Evolutionary conservation across 257 asterid genomes (phyloP).

Genomic region (Ligustrum vulgare): DNA sequence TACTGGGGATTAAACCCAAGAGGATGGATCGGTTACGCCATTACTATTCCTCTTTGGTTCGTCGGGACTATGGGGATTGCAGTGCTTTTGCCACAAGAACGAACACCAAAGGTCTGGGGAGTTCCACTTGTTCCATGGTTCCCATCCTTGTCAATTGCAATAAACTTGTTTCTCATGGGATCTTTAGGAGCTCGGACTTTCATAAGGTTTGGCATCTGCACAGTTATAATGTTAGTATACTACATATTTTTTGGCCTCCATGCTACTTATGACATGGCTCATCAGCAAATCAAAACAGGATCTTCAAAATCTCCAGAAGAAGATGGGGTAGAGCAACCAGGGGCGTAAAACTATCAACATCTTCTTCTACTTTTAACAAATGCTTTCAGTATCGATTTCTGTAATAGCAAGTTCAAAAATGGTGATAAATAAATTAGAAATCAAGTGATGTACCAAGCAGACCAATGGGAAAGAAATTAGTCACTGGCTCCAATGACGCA

Average conservation of each 20-base stretch:
- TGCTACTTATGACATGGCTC: slow-evolving; percentile 61
- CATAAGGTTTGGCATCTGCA: slow-evolving; percentile 46
- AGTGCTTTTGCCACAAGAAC: slow-evolving; percentile 46
- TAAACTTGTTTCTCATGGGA: slow-evolving; percentile 65
- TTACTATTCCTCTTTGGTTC: slow-evolving; percentile 54
- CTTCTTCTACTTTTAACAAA: not conserved
- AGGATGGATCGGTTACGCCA: slow-evolving; percentile 52
- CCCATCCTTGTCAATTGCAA: slow-evolving; percentile 58
- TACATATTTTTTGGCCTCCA: slow-evolving; percentile 53
- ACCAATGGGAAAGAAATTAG: not conserved
- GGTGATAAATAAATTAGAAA: not conserved
- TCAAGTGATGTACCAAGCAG: not conserved
- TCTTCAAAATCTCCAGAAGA: slow-evolving; percentile 20
- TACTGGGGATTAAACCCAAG: slow-evolving; percentile 50
- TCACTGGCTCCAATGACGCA: too few species aligned
- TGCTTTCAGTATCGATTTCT: not conserved
- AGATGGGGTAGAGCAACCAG: slow-evolving; percentile 15
- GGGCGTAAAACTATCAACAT: slow-evolving; percentile 3
- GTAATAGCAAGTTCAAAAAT: not conserved
- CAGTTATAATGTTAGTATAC: slow-evolving; percentile 45
- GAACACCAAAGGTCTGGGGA: slow-evolving; percentile 54
- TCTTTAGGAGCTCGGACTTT: slow-evolving; percentile 53
- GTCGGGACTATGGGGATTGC: slow-evolving; percentile 43
- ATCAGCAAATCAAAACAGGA: slow-evolving; percentile 34
- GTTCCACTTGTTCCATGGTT: slow-evolving; percentile 68